A percentile compares a stretch with the other conserved stretches of the same genome.
Evolutionary conservation across 2,329 filamentous ascomycete species (phyloP).

Genomic region (Diaporthe eres): DNA sequence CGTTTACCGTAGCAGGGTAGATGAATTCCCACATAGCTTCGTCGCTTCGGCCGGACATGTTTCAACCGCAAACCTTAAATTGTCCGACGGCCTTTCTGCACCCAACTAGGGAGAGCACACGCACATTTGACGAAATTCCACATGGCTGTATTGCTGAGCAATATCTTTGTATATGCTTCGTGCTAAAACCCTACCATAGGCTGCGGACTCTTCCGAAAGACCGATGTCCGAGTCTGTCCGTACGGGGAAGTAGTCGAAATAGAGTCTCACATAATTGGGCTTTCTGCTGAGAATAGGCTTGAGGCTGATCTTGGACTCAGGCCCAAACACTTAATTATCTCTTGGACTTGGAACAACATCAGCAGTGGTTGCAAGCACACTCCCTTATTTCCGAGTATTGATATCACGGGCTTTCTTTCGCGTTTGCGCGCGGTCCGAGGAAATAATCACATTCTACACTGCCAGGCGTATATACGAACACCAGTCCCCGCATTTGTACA

Average conservation of each 20-base stretch:
- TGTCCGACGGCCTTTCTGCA: neutral
- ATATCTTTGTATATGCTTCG: neutral
- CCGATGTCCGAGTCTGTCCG: neutral
- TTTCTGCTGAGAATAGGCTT: neutral
- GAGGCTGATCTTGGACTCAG: neutral
- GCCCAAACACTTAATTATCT: neutral
- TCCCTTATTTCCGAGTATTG: neutral
- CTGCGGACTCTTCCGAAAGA: neutral
- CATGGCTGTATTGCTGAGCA: neutral
- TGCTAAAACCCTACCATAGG: neutral
- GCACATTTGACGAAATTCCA: neutral
- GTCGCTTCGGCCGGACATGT: neutral
- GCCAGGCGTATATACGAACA: too few species aligned
- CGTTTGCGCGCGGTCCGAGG: too few species aligned
- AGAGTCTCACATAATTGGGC: neutral
- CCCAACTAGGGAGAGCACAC: neutral
- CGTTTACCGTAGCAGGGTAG: neutral
- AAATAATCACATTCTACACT: too few species aligned
- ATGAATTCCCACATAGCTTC: neutral
- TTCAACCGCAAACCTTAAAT: slow-evolving; percentile 4
- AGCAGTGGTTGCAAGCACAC: neutral
- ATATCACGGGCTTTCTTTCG: too few species aligned
- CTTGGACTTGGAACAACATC: neutral
- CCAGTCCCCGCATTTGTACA: too few species aligned
- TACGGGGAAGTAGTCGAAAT: neutral